phyloP scores from a whole-genome alignment of 1,284 basidiomycete species.

The Schizophyllum commune region DNA sequence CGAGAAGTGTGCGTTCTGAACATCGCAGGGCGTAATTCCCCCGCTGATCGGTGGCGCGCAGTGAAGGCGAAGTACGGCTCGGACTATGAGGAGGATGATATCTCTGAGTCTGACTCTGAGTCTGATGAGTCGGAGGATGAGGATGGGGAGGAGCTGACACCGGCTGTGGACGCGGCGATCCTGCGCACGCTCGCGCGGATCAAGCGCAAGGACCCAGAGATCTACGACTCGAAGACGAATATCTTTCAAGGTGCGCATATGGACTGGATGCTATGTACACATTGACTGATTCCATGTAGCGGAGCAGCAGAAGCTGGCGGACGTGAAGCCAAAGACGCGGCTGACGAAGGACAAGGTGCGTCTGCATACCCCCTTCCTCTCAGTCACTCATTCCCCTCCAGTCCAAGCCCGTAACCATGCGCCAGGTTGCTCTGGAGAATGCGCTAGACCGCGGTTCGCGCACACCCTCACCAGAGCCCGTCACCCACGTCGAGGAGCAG shows the following conservation, averaged over 20 bases:
- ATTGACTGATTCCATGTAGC: not conserved
- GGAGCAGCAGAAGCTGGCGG: not conserved
- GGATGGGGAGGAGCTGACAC: slow-evolving; percentile 92
- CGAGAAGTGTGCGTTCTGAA: slow-evolving; percentile 51
- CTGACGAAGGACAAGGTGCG: slow-evolving; percentile 41
- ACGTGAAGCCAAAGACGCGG: slow-evolving; percentile 7
- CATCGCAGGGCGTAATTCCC: slow-evolving; percentile 1
- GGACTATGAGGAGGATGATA: slow-evolving; percentile 43
- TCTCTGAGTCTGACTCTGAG: slow-evolving; percentile 60
- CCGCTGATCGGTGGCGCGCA: slow-evolving; percentile 22
- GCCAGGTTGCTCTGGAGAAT: slow-evolving; percentile 51
- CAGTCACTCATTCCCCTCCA: slow-evolving; percentile 11
- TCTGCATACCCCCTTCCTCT: not conserved
- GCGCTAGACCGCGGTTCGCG: slow-evolving; percentile 43
- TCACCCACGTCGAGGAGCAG: slow-evolving; percentile 81
- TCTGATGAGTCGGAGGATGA: slow-evolving; percentile 87
- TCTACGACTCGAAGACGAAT: slow-evolving; percentile 66
- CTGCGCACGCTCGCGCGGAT: slow-evolving; percentile 87
- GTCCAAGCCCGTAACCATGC: slow-evolving; percentile 56
- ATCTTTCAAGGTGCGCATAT: slow-evolving; percentile 65
- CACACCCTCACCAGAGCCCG: slow-evolving; percentile 41
- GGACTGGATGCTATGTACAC: slow-evolving; percentile 1
- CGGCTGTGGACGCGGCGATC: slow-evolving; percentile 92
- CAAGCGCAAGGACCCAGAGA: slow-evolving; percentile 74
- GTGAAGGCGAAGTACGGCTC: slow-evolving; percentile 86